phyloP scores from a whole-genome alignment of 2,329 filamentous ascomycete genomes.

The Alternaria dauci region DNA sequence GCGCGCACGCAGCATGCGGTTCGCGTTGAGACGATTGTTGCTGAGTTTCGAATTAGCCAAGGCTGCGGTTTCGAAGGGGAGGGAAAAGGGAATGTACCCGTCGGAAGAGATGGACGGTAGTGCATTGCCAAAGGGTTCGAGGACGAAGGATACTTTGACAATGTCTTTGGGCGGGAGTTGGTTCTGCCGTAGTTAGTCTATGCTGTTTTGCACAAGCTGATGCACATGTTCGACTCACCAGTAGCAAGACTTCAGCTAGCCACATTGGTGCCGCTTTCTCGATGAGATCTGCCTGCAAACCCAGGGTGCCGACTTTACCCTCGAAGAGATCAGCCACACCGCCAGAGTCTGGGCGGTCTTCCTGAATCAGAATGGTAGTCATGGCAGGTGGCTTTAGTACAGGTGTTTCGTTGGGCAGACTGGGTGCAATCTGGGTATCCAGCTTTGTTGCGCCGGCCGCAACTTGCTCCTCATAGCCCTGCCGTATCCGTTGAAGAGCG shows the following conservation, averaged over 20 bases:
- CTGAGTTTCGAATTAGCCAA: conserved; percentile 52
- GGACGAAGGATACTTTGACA: conserved; percentile 92
- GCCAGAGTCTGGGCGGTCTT: conserved; percentile 68
- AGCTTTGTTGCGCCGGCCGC: conserved; percentile 60
- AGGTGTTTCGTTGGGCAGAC: conserved; percentile 76
- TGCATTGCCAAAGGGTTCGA: conserved; percentile 79
- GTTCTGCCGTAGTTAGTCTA: conserved; percentile 63
- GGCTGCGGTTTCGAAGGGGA: conserved; percentile 34
- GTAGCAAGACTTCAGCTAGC: conserved; percentile 86
- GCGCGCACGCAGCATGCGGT: conserved; percentile 92
- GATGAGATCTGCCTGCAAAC: conserved; percentile 79
- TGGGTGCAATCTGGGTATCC: conserved; percentile 72
- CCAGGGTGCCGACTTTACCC: conserved; percentile 81
- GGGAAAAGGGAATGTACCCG: conserved; percentile 58
- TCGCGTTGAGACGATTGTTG: conserved; percentile 92
- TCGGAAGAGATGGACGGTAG: conserved; percentile 80
- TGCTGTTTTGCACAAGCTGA: too few species aligned
- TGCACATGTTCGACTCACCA: conserved; percentile 54
- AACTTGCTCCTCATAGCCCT: conserved; percentile 75
- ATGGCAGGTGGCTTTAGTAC: conserved; percentile 74
- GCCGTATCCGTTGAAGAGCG: conserved; percentile 74
- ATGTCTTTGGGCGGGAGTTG: conserved; percentile 86
- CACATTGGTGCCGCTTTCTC: conserved; percentile 89
- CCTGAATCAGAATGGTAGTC: conserved; percentile 70
- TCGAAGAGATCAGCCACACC: conserved; percentile 86